Base-by-base conservation (phyloP, 208 protist genomes). In the Crithidia bombi region DNA sequence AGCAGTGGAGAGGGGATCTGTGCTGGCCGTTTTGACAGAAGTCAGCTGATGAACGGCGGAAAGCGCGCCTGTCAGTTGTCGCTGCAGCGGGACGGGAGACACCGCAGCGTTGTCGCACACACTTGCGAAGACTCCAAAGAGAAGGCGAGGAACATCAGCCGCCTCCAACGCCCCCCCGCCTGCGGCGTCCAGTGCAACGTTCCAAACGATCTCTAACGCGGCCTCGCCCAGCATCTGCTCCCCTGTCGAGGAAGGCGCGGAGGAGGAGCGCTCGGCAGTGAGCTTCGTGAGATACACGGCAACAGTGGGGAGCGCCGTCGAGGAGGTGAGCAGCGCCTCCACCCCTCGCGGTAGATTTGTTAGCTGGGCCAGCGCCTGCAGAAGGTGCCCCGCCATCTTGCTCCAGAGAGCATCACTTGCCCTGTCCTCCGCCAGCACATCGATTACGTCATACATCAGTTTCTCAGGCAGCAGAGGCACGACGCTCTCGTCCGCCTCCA, bases 1-100 rank as follows among this genome's bases (percentile, higher is more conserved):
- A 2, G 47, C 30, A 12, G 44, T 23, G 19, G 57, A 57, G 3
- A 84, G 50, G 1, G 71, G 36, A 0, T 73, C 52, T 3, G 78
- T 65, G 47, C 82, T 85, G 10, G 47, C 33, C 9, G 65, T 65
- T 72, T 96, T 96, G 17, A 93, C 71, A 0, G 70, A 81, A 1
- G 85, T 85, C n/a, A 94, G 73, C 66, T 93, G 91, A 62, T 78
- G 82, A 12, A 90, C 66, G 1, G 85, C 84, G 4, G 88, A 93
- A 25, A 96, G 72, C 0, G 88, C 88, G 15, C 88, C 88, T 25
- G 80, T 87, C 26, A 92, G 65, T 12, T 81, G 65, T 5, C 91
- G 88, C 65, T 94, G 86, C 17, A 92, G 39, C 7, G 57, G 38
- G 54, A 78, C 36, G 3, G 75, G 44, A 21, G 79, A 55, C 15